Evolutionary conservation across 1,284 basidiomycete species (phyloP).

Genomic region (Austropuccinia psidii): DNA sequence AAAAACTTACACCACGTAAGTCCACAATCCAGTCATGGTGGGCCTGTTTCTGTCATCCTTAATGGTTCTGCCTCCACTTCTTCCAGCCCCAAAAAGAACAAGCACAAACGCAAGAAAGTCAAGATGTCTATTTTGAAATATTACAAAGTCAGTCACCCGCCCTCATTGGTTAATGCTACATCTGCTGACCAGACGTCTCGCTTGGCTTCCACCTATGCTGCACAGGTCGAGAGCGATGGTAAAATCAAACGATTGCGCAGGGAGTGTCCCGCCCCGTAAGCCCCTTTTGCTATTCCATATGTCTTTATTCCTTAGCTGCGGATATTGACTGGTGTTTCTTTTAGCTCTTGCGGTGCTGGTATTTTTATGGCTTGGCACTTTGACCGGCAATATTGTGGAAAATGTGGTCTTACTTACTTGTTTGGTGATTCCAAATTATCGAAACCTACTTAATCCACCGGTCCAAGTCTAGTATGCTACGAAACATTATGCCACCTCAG

Average conservation of each 20-base stretch:
- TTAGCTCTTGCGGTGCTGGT: slow-evolving; percentile 30
- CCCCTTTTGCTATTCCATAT: neutral
- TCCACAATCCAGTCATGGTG: neutral
- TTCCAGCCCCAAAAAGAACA: slow-evolving; percentile 31
- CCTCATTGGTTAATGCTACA: no score
- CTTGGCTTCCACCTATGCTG: neutral
- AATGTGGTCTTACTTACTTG: slow-evolving; percentile 31
- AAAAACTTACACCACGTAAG: slow-evolving; percentile 36
- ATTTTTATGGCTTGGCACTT: slow-evolving; percentile 34
- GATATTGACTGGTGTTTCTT: neutral
- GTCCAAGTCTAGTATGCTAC: no score
- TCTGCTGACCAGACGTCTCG: neutral
- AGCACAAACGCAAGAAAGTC: slow-evolving; percentile 37
- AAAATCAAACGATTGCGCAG: slow-evolving; percentile 30
- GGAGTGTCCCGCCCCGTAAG: slow-evolving; percentile 28
- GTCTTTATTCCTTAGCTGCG: no score
- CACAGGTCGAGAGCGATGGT: slow-evolving; percentile 29
- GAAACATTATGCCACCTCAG: no score
- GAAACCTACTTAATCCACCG: slow-evolving; percentile 10
- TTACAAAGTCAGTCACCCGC: slow-evolving; percentile 15
- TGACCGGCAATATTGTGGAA: slow-evolving; percentile 34
- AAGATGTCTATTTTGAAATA: slow-evolving; percentile 35
- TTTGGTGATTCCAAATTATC: slow-evolving; percentile 28
- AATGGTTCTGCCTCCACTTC: neutral
- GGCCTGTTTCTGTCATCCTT: neutral